Evolutionary conservation across 2,329 filamentous ascomycete genomes (phyloP), one percentile per base, ranked within the genome.

Genomic region (Capronia coronata): DNA sequence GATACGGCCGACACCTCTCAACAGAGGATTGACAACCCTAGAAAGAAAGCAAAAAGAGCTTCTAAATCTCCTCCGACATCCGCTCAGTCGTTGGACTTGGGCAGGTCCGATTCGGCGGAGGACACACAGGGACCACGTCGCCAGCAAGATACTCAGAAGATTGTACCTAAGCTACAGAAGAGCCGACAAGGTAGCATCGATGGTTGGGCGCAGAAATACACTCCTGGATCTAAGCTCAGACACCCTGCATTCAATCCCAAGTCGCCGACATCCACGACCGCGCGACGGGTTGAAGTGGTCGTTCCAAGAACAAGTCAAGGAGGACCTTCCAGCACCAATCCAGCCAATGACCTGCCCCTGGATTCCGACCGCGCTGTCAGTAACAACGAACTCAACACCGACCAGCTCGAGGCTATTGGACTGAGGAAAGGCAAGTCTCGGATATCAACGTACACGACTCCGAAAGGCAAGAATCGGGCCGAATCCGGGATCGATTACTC

Each of bases 391-490:
- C 18, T 13, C 16, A 30, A 34, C n/a, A 13, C 25, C 10, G 30
- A 43, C 13, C 29, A 23, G n/a, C 22, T 49, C 11, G 23, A 43
- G 14, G 6, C 46, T 16, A 30, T 46, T 30, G 19, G 39, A n/a
- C 27, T 21, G 5, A 52, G 43, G 21, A 44, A 49, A 14, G 3
- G 11, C n/a, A 19, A 13, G 19, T 8, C 34, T 37, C 45, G 43
- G 29, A 49, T 34, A 21, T 34, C 51, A n/a, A 23, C 40, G 3
- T 52, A 57, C 21, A 48, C 54, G 13, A 50, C 52, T 7, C 39
- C 49, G 14, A 55, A 55, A 25, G 54, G 52, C 13, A 57, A 57
- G 38, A 51, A 43, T n/a, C 48, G 51, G 22, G 54, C 52, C 44
- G 52, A 50, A 18, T 43, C 54, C 23, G 52, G 38, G 21, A 35